Evolutionary conservation across 345 rosid species (phyloP).

Genomic region (Euphorbia lathyris): DNA sequence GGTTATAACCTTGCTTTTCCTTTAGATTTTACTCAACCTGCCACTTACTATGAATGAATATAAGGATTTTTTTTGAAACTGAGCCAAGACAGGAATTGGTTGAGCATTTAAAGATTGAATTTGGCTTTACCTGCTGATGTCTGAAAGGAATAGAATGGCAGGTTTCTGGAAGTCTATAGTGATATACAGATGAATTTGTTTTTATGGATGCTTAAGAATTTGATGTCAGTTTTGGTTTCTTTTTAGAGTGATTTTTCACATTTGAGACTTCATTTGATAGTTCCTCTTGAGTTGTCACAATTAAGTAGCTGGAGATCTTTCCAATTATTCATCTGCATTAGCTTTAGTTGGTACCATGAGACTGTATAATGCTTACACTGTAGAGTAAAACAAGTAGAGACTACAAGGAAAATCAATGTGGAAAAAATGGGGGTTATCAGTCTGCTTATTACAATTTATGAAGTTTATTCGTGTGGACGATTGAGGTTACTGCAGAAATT

Average conservation of each 20-base stretch:
- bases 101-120: neutral
- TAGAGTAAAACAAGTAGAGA: neutral
- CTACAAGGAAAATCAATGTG: neutral
- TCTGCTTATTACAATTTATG: neutral
- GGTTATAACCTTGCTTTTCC: conserved; percentile 41
- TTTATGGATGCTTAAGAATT: neutral
- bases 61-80: neutral
- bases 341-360: neutral
- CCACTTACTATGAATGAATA: neutral
- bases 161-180: neutral
- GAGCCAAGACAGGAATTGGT: neutral
- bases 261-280: neutral
- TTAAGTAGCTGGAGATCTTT: neutral
- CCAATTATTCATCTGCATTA: neutral
- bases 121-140: neutral
- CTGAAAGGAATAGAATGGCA: neutral
- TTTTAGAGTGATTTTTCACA: neutral
- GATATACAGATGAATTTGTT: neutral
- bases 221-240: neutral
- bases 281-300: neutral
- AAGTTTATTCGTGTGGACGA: neutral
- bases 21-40: neutral
- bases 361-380: neutral
- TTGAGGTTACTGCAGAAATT: neutral
- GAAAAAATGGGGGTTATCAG: neutral